Base-by-base conservation (phyloP, 208 protist genomes). In the Crithidia expoeki region DNA sequence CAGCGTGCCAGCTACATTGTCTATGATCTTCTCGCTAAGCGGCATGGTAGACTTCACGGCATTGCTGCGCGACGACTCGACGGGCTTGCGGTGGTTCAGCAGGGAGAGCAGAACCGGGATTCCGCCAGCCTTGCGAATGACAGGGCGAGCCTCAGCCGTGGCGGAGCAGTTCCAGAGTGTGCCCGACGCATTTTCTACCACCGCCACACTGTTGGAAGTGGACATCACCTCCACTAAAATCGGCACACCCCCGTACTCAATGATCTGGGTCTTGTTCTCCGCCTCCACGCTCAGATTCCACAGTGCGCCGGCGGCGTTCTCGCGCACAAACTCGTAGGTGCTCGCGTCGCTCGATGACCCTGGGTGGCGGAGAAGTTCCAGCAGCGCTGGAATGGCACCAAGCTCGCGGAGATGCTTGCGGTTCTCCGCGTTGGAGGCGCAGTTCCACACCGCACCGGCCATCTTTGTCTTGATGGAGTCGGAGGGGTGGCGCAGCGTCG, bases 111-210 rank as follows among this genome's bases (percentile, higher is more conserved):
- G 72, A 14, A 94, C 72, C 3, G 94, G 81, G 21, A 97, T 88
- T 32, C 92, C 93, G 34, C 89, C 88, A 25, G 82, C 78, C 58
- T 94, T 95, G 21, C 92, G 84, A 51, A 98, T 88, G 12, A 87
- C 72, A 11, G 90, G 84, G 19, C 94, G 85, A 0, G 86, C 86
- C 61, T 98, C 95, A 16, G 85, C 84, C 0, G 88, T 71, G 16
- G 92, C 85, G 28, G 92, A 94, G 85, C 93, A 98, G 72, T 98
- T 98, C 93, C 93, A 97, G 44, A 98, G 67, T 25, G 95, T 97
- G 25, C 95, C 95, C 6, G 90, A 90, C 5, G 84, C 85, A 68
- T 98, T 98, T 64, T 98, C 93, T 28, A 94, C 80, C 4, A 98
- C 89, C 10, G 84, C 75, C 11, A 90, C 76, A 56, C 84, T 94